Percentiles rank a stretch among this genome's conserved stretches.
Evolutionary conservation across 1,284 basidiomycete species (phyloP).

Genomic region (Tremellales sp.): DNA sequence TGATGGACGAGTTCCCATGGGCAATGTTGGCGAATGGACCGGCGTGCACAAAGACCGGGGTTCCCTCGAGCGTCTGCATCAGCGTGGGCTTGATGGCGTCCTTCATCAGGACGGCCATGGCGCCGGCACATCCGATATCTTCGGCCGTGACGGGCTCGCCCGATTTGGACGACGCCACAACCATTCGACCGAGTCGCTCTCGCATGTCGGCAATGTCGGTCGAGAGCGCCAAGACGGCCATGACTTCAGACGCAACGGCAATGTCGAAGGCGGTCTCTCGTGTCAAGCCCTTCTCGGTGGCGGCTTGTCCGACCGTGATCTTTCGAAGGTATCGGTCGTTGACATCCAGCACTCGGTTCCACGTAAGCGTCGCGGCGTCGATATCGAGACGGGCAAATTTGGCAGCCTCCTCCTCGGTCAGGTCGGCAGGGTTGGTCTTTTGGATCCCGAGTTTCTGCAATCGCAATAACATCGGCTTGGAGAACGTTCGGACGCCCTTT

Average conservation of each 20-base stretch:
- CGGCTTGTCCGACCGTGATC: constrained; percentile 84
- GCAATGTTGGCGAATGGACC: constrained; percentile 99
- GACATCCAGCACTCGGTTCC: constrained; percentile 95
- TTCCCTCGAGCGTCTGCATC: constrained; percentile 98
- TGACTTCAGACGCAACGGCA: constrained; percentile 93
- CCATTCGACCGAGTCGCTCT: constrained; percentile 62
- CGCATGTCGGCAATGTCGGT: constrained; percentile 90
- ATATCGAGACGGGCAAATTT: constrained; percentile 90
- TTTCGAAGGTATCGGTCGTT: constrained; percentile 97
- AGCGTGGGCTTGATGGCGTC: constrained; percentile 99
- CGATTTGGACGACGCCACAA: constrained; percentile 88
- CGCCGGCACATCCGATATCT: constrained; percentile 92
- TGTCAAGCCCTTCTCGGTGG: constrained; percentile 85
- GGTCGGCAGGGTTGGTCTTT: constrained; percentile 87
- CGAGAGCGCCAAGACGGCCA: constrained; percentile 93
- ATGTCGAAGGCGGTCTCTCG: constrained; percentile 94
- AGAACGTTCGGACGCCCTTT: constrained; percentile 92
- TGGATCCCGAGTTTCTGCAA: constrained; percentile 91
- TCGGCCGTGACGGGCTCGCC: constrained; percentile 95
- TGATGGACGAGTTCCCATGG: constrained; percentile 97
- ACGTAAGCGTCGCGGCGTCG: constrained; percentile 87
- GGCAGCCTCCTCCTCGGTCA: constrained; percentile 88
- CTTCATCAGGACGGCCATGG: constrained; percentile 96
- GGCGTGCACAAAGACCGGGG: constrained; percentile 97
- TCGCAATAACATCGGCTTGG: constrained; percentile 93